Base-by-base conservation (phyloP, 2,329 filamentous ascomycete species). In the Epichloe uncinata region DNA sequence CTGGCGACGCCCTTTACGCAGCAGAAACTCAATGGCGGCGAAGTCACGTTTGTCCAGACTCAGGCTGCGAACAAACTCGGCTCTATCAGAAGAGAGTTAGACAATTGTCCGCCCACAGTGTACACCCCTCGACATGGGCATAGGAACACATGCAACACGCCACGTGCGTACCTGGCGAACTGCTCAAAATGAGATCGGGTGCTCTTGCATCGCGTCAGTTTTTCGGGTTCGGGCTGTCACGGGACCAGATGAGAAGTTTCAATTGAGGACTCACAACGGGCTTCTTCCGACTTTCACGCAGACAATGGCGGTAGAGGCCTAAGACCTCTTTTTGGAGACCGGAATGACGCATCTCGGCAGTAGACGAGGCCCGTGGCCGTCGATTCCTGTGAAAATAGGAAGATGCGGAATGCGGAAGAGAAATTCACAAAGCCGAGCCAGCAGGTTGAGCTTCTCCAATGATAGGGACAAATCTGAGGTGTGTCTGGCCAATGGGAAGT, bases 41-140 rank as follows among this genome's bases (percentile, higher is more conserved):
- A 95, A 95, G 61, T 95, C 88, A 58, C 87, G 88, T 68, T 87
- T 93, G 65, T 85, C 82, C 50, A 94, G 65, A 8, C 65, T 62
- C 12, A 79, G 62, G 61, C 86, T 75, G 62, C 84, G 85, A 38
- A 81, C 72, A 61, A 98, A 97, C 62, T 96, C 88, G 30, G 72
- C 22, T 30, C 55, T 57, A 34, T 3, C 22, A 26, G n/a, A 15
- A 9, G 3, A 20, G 7, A 12, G 16, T 41, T 37, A 49, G 3
- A 37, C 11, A 30, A 0, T 12, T 16, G n/a, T 26, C 18, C 12
- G 1, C 33, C 3, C 30, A 30, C 30, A 30, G 30, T 30, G 30
- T 30, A 30, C 30, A 30, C 30, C 30, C 9, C 8, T 30, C 22
- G 26, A 13, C 11, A 36, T 13, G 7, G 6, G 4, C 33, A 34